Evolutionary conservation across 345 rosid genomes (phyloP), one percentile per base, ranked within the genome.

Genomic region (Pugionium dolabratum): DNA sequence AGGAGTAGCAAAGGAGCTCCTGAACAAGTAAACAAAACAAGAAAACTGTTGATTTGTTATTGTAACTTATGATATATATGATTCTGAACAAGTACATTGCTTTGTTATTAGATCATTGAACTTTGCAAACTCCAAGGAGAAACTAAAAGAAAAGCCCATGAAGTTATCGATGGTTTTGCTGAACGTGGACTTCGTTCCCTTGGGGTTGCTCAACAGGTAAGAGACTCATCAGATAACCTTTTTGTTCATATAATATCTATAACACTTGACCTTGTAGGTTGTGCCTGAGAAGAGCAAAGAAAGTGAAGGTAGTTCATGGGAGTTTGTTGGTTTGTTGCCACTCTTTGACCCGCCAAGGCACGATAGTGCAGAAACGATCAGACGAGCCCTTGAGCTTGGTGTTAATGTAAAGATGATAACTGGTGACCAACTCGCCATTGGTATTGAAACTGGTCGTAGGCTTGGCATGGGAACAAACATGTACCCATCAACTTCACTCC

Each of bases 1-100:
- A 76, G 96, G 39, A 56, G 82, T 49, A 94, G 99, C 77, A 94
- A 94, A 78, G 97, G 97, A 52, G 95, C 99, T 48, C 97, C 97
- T 0, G 99, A 94, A 77, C 97, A 94, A 66, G 97, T 88, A 62
- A 62, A 44, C 9, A 32, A 46, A 55, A 9, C 54, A 9, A 4
- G n/a, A 25, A 18, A 31, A 32, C 3, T 1, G 8, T 9, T 18
- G 50, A 8, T 55, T 18, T 56, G 36, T 11, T 11, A 9, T 0
- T 4, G 0, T 52, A 40, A 41, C 28, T 31, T 33, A 48, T 32
- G 36, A 34, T 34, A 34, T 7, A 27, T 32, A 36, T 30, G 9
- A 1, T 2, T 43, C 10, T 53, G 42, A 18, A 51, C 7, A 8
- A 18, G 18, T 18, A 35, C 7, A 27, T 30, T 35, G 6, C 2